Evolutionary conservation across 805 yeast genomes (phyloP), one percentile per base, ranked within the genome.

Genomic region (Ogataea pignaliae): DNA sequence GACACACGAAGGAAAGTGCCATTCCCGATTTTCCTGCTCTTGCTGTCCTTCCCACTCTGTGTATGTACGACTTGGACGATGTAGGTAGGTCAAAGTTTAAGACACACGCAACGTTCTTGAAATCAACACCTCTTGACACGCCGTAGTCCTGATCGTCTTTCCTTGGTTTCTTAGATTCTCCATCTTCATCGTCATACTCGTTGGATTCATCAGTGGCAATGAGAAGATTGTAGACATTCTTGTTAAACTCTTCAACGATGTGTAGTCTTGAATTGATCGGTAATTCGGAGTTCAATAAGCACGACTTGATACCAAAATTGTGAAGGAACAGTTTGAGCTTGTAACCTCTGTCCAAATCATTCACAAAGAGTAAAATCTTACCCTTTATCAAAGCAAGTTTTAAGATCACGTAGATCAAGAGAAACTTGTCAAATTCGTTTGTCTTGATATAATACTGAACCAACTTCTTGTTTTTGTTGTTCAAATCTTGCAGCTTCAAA

Each of bases 1-100:
- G 86, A 21, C 91, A 88, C 15, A 90, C 93, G 69, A 91, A 93
- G 14, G 97, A 89, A 43, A 93, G 73, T 0, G 98, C 86, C 78
- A 88, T 90, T 46, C 99, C 99, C 1, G 93, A 75, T 61, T 88
- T 89, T 42, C 97, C 96, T 8, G 96, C 98, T 68, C 99, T 81
- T 5, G 99, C 99, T 4, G 99, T 93, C 71, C 99, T 81, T 41
- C 99, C 99, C 32, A 93, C 79, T 61, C 99, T 78, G 65, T 93
- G 99, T 29, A 88, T 83, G 61, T 93, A 93, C 3, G 95, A 79
- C 60, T 84, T 85, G 5, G 97, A 83, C 10, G 95, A 81, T 3
- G 87, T 77, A 34, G 99, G 99, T 55, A 93, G 71, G 62, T 93
- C 99, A 63, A 93, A 93, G 66, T 93, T 93, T 52, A 93, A 71